Evolutionary conservation across 352 stramenopile genomes (phyloP).

Genomic region (Pythium brachiatum): DNA sequence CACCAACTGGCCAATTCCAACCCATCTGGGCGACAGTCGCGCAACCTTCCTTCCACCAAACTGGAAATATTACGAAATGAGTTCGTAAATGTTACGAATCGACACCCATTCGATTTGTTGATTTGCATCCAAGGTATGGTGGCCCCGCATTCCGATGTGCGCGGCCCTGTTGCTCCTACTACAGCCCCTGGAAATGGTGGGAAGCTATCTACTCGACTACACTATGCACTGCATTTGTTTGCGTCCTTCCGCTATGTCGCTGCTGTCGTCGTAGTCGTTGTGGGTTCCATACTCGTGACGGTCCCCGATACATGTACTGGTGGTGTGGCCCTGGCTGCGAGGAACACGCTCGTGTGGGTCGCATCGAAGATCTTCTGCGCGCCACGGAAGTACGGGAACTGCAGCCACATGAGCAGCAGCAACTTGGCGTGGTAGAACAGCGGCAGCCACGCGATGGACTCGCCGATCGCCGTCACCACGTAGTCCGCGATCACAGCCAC

Average conservation of each 20-base stretch:
- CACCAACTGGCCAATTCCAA: not conserved
- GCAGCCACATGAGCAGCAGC: slow-evolving; percentile 83
- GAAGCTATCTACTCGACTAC: not conserved
- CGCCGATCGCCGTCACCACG: slow-evolving; percentile 49
- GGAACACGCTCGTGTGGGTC: slow-evolving; percentile 72
- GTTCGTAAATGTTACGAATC: slow-evolving; percentile 11
- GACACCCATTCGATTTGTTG: not conserved
- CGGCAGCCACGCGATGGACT: slow-evolving; percentile 72
- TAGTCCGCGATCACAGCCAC: slow-evolving; percentile 73
- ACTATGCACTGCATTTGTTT: not conserved
- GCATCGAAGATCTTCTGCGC: slow-evolving; percentile 80
- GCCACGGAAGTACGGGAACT: slow-evolving; percentile 90
- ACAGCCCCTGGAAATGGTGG: not conserved
- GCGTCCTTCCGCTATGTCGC: not conserved
- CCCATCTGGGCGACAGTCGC: not conserved
- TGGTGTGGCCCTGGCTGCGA: slow-evolving; percentile 21
- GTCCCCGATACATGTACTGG: not conserved
- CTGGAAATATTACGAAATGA: not conserved
- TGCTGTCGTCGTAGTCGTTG: not conserved
- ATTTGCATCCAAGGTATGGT: not conserved
- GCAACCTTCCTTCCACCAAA: slow-evolving; percentile 9
- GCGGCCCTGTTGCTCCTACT: not conserved
- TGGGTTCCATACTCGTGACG: not conserved
- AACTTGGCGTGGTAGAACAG: slow-evolving; percentile 88
- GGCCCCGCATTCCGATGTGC: slow-evolving; percentile 17